These are phyloP conservation scores for Stemphylium vesicarium DNA, from an alignment of 2,329 filamentous ascomycete species.

Conservation along the genomic window DNA sequence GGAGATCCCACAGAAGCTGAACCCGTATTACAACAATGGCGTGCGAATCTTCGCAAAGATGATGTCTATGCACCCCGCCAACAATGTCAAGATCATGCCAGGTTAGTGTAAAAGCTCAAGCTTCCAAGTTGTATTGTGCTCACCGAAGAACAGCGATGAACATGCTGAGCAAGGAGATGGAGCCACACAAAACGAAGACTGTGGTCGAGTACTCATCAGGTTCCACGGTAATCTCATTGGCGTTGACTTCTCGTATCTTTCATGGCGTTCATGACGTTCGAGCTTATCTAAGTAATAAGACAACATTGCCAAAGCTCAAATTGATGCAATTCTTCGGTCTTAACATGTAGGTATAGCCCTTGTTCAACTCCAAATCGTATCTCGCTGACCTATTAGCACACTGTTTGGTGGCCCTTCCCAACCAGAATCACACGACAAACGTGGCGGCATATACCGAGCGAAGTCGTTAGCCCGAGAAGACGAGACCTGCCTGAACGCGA, in stretches of 20 bases:
- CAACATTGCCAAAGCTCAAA: constrained; percentile 19
- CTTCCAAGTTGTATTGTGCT: not conserved
- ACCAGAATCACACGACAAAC: constrained; percentile 23
- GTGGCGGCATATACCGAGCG: constrained; percentile 25
- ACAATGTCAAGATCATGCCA: constrained; percentile 70
- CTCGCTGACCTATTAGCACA: constrained; percentile 2
- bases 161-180: constrained; percentile 22
- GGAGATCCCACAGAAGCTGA: constrained; percentile 64
- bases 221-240: constrained; percentile 28
- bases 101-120: constrained; percentile 43
- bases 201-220: constrained; percentile 28
- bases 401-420: constrained; percentile 62
- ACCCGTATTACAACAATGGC: constrained; percentile 63
- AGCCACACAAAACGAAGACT: constrained; percentile 18
- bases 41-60: constrained; percentile 70
- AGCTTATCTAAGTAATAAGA: constrained; percentile 28
- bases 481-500: constrained; percentile 57
- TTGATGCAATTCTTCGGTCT: constrained; percentile 31
- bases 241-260: constrained; percentile 25
- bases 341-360: constrained; percentile 15
- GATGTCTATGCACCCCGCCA: constrained; percentile 68
- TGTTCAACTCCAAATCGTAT: too few species aligned
- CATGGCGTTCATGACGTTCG: constrained; percentile 22
- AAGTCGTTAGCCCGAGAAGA: constrained; percentile 39
- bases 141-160: constrained; percentile 18